A percentile compares a stretch with the other conserved stretches of the same genome.
Conservation (phyloP, 1,139 yeast genomes). For the Meyerozyma elateridarum region DNA sequence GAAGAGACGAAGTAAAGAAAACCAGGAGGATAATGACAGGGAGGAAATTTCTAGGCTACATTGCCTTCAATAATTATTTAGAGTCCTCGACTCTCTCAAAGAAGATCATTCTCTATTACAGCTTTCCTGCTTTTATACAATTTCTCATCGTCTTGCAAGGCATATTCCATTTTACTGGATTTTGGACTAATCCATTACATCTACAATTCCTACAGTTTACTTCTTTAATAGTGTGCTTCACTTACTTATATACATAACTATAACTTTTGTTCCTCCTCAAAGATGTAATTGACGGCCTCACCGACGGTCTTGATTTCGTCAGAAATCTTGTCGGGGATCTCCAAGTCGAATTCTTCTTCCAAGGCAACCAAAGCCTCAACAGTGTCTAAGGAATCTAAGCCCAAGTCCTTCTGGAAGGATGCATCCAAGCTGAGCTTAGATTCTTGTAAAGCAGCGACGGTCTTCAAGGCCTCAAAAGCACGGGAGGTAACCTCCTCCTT, state of each 20-base stretch:
- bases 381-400: conserved; percentile 67
- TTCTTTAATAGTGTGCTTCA: too few relatives aligned
- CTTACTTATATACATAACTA: conserved; percentile 12
- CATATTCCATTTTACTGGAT: too few relatives aligned
- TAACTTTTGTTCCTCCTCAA: conserved; percentile 44
- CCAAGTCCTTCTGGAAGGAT: conserved; percentile 58
- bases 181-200: too few relatives aligned
- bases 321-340: conserved; percentile 63
- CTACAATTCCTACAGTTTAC: too few relatives aligned
- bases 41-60: too few relatives aligned
- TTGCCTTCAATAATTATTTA: too few relatives aligned
- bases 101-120: too few relatives aligned
- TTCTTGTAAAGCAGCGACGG: conserved; percentile 48
- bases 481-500: conserved; percentile 45
- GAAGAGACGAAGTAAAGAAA: too few relatives aligned
- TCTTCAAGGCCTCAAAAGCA: conserved; percentile 48
- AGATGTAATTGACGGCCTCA: conserved; percentile 60
- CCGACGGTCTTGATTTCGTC: conserved; percentile 68
- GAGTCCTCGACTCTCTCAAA: too few relatives aligned
- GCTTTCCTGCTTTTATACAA: too few relatives aligned
- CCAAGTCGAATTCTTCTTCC: conserved; percentile 69
- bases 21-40: too few relatives aligned
- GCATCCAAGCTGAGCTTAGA: conserved; percentile 39
- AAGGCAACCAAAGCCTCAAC: conserved; percentile 69
- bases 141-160: too few relatives aligned